Evolutionary conservation across 768 basidiomycete species (phyloP), one percentile per base, ranked within the genome.

Genomic region (Amanita subjunquillea): DNA sequence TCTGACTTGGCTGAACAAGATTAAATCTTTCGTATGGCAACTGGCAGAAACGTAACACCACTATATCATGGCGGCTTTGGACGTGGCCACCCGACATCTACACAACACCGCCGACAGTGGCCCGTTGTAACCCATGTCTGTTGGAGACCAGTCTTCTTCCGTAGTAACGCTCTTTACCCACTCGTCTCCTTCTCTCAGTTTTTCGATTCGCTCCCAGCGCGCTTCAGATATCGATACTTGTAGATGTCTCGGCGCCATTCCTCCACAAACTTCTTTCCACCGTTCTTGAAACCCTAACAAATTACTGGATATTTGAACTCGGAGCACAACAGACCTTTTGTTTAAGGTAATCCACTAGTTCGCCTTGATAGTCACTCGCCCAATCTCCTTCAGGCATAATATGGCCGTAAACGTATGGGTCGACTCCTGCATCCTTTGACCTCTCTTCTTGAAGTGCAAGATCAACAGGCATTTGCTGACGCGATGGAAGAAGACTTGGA

Each of bases 341-440:
- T 25, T 49, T 40, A 8, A 70, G 46, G 48, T 66, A 68, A 7
- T 67, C 62, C 17, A 70, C 62, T 6, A 72, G 60, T 7, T 63
- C 59, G 48, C 74, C 71, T 56, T 74, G 72, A 50, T 75, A 76
- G 45, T 75, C 72, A 48, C 63, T 68, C 3, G 66, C 57, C 39
- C 39, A 40, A 40, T 20, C 3, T 62, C 62, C 25, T 55, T 59
- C 5, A 52, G 74, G 57, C 59, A 78, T 67, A 34, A 63, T 60
- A 58, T 83, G 79, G 0, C 80, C 81, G 48, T 71, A 56, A 22
- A 62, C 52, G 56, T 76, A 76, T 1, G 78, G 79, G 54, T 83
- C 76, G 32, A 66, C 66, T 8, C 78, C 79, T 17, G 59, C 58
- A 5, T 60, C 59, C 63, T 53, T 77, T 73, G 2, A 77, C 60